Evolutionary conservation across 331 rosid species (phyloP), one percentile per base, ranked within the genome.

Genomic region (Telfairia occidentalis): DNA sequence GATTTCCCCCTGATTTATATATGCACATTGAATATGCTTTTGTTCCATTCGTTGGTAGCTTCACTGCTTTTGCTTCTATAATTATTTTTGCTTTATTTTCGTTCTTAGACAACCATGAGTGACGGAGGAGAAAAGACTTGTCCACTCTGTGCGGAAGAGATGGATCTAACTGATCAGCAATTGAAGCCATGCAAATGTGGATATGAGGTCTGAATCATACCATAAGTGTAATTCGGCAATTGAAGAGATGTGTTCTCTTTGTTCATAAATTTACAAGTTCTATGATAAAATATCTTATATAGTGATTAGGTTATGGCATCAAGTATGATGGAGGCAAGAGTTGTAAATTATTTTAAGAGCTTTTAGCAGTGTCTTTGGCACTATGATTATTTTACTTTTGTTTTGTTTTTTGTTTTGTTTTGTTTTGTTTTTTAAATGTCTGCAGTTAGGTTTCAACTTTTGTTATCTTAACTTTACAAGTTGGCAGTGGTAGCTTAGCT

Each of bases 131-230:
- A 95, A 80, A 95, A 85, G 85, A 87, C 97, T 74, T 96, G 99
- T 59, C 99, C 97, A 78, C 99, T 96, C 73, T 96, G 99, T 30
- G 97, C 97, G 0, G 97, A 96, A 82, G 99, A 96, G 83, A 96
- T 96, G 99, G 99, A 92, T 89, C 88, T 90, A 86, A 96, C 99
- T 15, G 99, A 96, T 86, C 97, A 95, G 87, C 99, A 96, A 55
- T 78, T 96, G 90, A 96, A 96, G 77, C 97, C 99, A n/a, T 96
- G 99, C 90, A 89, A 79, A 81, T 96, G 99, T 74, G 99, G 97
- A 72, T 96, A 96, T 46, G 97, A 96, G 96, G 99, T 96, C 53
- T 83, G 82, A 26, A 74, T 26, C 28, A 9, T 29, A 16, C 16
- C 19, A 9, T 49, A 9, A 30, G 2, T 29, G 32, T 45, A 66